Evolutionary conservation across 2,329 filamentous ascomycete genomes (phyloP).

Genomic region (Xylaria polymorpha): DNA sequence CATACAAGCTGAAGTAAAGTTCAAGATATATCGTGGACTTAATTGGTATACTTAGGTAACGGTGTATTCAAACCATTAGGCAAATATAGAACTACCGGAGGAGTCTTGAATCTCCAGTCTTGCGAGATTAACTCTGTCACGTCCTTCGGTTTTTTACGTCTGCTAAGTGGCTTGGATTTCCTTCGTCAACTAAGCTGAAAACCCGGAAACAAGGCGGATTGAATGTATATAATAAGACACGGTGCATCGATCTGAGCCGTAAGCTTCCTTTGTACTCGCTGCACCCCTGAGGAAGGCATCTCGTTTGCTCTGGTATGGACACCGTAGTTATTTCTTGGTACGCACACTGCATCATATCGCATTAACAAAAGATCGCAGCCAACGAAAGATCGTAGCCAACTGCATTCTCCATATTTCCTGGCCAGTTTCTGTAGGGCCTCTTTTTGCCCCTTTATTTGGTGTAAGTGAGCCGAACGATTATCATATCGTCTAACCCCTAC

Average conservation of each 20-base stretch:
- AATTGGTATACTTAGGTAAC: neutral
- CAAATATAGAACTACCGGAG: neutral
- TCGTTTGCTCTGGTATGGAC: neutral
- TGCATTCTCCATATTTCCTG: conserved; percentile 1
- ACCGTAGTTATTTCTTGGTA: neutral
- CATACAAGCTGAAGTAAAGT: neutral
- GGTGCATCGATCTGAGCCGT: conserved; percentile 13
- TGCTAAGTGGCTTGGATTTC: neutral
- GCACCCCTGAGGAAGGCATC: neutral
- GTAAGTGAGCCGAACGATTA: neutral
- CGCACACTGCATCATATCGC: neutral
- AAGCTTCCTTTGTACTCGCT: conserved; percentile 23
- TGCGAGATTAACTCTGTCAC: neutral
- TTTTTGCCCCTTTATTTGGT: neutral
- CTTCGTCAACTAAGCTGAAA: neutral
- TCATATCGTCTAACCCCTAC: neutral
- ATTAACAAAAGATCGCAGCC: neutral
- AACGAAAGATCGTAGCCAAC: neutral
- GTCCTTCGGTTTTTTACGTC: neutral
- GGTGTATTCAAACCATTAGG: neutral
- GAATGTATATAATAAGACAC: neutral
- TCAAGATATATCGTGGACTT: neutral
- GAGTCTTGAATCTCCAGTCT: neutral
- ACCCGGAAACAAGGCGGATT: neutral
- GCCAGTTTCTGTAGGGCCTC: neutral